Percentiles rank a stretch among this genome's conserved stretches.
Conservation (phyloP, 805 yeast genomes). For the Monosporozyma siamensis region DNA sequence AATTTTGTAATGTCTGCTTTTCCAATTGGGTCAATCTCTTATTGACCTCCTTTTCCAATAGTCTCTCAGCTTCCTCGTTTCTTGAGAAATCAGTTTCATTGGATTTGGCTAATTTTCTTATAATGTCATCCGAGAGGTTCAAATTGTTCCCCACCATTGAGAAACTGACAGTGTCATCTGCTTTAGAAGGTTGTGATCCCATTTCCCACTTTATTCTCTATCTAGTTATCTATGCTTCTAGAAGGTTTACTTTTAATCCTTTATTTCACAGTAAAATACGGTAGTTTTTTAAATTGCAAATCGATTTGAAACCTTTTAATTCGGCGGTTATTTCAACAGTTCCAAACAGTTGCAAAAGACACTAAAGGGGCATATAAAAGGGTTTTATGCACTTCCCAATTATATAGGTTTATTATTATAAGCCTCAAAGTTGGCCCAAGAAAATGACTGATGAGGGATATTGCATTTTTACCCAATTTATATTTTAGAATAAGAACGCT, state of each 20-base stretch:
- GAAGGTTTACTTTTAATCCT: no score
- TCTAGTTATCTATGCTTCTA: no score
- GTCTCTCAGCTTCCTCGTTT: conserved; percentile 56
- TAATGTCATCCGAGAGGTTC: conserved; percentile 54
- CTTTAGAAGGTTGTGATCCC: conserved; percentile 55
- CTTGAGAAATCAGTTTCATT: conserved; percentile 64
- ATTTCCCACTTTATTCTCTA: conserved; percentile 23
- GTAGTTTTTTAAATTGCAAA: background rate
- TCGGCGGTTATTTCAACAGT: background rate
- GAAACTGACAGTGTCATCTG: conserved; percentile 31
- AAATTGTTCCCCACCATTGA: conserved; percentile 44
- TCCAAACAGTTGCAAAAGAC: background rate
- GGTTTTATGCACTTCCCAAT: no score
- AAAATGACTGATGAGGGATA: no score
- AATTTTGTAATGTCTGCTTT: conserved; percentile 40
- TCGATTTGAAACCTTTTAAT: background rate
- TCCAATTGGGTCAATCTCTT: conserved; percentile 48
- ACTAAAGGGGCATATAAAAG: no score
- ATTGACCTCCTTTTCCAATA: conserved; percentile 55
- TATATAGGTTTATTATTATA: no score
- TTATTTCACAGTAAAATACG: no score
- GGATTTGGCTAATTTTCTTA: conserved; percentile 52
- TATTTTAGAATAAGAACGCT: no score
- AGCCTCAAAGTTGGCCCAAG: no score
- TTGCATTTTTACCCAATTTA: no score